Percentiles rank a stretch among this genome's conserved stretches.
Evolutionary conservation across 805 yeast genomes (phyloP).

Genomic region (Kodamaea leandrae): DNA sequence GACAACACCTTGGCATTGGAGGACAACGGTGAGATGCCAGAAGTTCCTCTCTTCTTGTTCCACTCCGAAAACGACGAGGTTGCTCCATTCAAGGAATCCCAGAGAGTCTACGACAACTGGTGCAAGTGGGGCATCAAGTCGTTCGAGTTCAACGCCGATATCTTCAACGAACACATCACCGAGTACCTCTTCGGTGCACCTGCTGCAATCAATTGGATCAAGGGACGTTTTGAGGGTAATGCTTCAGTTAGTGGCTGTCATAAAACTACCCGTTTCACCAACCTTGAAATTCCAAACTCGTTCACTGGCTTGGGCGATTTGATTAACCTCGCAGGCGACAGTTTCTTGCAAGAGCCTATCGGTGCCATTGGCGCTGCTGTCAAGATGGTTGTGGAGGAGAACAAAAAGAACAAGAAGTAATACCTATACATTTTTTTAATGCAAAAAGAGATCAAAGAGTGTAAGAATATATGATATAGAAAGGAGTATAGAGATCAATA

Average conservation of each 20-base stretch:
- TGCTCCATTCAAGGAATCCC: conserved; percentile 11
- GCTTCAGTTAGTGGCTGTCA: conserved; percentile 19
- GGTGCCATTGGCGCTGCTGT: conserved; percentile 4
- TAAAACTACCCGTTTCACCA: conserved; percentile 41
- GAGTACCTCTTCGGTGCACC: conserved; percentile 16
- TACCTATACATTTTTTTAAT: too few relatives aligned
- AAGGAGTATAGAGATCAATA: not conserved
- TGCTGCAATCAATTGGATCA: conserved; percentile 19
- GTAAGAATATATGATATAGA: too few relatives aligned
- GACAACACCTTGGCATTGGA: conserved; percentile 22
- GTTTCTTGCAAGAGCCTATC: conserved; percentile 8
- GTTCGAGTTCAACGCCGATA: conserved; percentile 10
- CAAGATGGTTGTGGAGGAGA: not conserved
- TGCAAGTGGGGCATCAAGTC: conserved; percentile 13
- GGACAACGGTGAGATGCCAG: conserved; percentile 12
- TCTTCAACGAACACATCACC: conserved; percentile 16
- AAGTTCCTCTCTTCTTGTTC: conserved; percentile 13
- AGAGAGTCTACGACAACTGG: conserved; percentile 13
- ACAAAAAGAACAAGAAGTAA: not conserved
- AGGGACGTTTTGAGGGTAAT: conserved; percentile 16
- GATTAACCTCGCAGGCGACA: not conserved
- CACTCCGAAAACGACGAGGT: conserved; percentile 14
- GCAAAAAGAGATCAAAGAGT: too few relatives aligned
- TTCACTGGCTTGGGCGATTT: not conserved
- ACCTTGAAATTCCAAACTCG: conserved; percentile 45